phyloP scores from a whole-genome alignment of 306 rosid species.

The Trifolium subterraneum region DNA sequence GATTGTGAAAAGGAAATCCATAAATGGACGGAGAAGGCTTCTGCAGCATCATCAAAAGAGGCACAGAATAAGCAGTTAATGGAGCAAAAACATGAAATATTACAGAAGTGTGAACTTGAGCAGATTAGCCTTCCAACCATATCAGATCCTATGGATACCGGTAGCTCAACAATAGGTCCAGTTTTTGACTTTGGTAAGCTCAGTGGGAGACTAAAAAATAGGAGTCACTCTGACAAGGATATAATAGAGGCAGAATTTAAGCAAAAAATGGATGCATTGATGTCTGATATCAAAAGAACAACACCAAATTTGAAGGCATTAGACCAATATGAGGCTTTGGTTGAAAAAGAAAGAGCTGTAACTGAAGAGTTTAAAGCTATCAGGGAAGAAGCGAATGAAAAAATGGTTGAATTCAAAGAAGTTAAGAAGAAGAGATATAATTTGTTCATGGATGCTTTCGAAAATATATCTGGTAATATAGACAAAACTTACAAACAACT shows the following conservation, averaged over 20 bases:
- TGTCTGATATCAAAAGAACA: slow-evolving; percentile 84
- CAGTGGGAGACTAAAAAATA: slow-evolving; percentile 67
- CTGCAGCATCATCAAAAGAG: slow-evolving; percentile 88
- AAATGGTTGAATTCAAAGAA: slow-evolving; percentile 65
- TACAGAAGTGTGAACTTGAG: slow-evolving; percentile 83
- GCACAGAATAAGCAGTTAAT: slow-evolving; percentile 72
- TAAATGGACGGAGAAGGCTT: slow-evolving; percentile 88
- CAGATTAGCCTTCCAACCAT: slow-evolving; percentile 74
- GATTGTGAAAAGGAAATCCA: slow-evolving; percentile 91
- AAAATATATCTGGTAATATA: slow-evolving; percentile 73
- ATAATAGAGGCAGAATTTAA: slow-evolving; percentile 78
- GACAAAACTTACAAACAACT: slow-evolving; percentile 90
- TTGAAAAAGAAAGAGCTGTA: slow-evolving; percentile 80
- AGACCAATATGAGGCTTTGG: slow-evolving; percentile 87
- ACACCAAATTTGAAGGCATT: slow-evolving; percentile 95
- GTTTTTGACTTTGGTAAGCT: slow-evolving; percentile 73
- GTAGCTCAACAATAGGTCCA: slow-evolving; percentile 65
- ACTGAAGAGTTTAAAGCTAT: slow-evolving; percentile 86
- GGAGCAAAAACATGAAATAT: slow-evolving; percentile 77
- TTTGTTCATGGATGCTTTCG: slow-evolving; percentile 90
- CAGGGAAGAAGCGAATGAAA: slow-evolving; percentile 82
- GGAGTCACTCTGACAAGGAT: slow-evolving; percentile 68
- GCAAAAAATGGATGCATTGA: slow-evolving; percentile 72
- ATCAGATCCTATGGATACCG: slow-evolving; percentile 88
- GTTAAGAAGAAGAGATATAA: slow-evolving; percentile 78